Conservation (phyloP, 1,139 yeast genomes). For the Nakaseomyces nivariensis region DNA sequence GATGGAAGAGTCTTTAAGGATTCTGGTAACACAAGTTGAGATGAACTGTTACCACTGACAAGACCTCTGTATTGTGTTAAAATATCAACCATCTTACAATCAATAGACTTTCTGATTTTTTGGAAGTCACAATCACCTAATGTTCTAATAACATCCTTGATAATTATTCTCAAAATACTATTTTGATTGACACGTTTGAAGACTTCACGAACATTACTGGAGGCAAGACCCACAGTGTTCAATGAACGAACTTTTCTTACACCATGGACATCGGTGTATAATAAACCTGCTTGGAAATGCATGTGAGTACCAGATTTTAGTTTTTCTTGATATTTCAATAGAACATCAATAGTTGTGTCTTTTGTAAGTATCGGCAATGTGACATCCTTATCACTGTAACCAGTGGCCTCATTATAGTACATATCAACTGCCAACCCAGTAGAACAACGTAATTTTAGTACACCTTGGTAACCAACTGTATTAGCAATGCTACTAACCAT, state of each 20-base stretch:
- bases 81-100: slow-evolving; percentile 57
- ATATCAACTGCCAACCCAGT: slow-evolving; percentile 78
- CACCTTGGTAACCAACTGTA: slow-evolving; percentile 64
- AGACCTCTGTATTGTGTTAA: slow-evolving; percentile 67
- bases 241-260: slow-evolving; percentile 74
- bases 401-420: slow-evolving; percentile 49
- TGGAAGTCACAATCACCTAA: slow-evolving; percentile 51
- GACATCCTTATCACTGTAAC: slow-evolving; percentile 44
- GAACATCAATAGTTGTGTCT: slow-evolving; percentile 60
- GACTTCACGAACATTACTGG: slow-evolving; percentile 62
- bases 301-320: slow-evolving; percentile 66
- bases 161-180: slow-evolving; percentile 59
- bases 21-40: slow-evolving; percentile 74
- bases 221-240: slow-evolving; percentile 72
- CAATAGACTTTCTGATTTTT: slow-evolving; percentile 55
- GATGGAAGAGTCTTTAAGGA: slow-evolving; percentile 66
- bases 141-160: slow-evolving; percentile 58
- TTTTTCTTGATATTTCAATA: slow-evolving; percentile 70
- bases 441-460: slow-evolving; percentile 78
- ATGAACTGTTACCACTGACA: slow-evolving; percentile 38
- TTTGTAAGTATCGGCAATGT: slow-evolving; percentile 55
- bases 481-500: slow-evolving; percentile 40
- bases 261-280: slow-evolving; percentile 74
- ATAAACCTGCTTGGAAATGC: slow-evolving; percentile 83
- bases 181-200: slow-evolving; percentile 83